Evolutionary conservation across 2,329 filamentous ascomycete species (phyloP), one percentile per base, ranked within the genome.

Genomic region (Colletotrichum phormii): DNA sequence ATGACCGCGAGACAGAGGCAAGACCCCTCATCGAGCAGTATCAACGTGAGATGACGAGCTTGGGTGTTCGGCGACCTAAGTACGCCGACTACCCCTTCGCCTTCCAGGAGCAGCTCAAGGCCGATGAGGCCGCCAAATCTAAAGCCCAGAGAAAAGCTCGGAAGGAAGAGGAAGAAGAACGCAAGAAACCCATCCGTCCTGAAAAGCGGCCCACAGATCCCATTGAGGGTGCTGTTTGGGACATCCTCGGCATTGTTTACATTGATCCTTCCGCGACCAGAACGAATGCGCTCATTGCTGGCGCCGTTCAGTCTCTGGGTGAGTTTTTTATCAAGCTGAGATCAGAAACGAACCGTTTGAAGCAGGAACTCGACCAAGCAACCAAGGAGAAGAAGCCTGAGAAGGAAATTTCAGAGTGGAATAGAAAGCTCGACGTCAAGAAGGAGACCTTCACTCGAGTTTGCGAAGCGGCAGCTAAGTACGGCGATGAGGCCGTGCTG

Each of bases 401-500:
- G 22, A 68, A 78, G 12, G 80, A 82, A 7, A 71, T 85, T 35
- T 76, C 79, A 4, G 81, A 78, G 55, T 77, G 87, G 18, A 86
- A 84, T 74, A 79, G 81, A 8, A 81, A 82, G 9, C 82, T 86
- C 6, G 83, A 84, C 3, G 77, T 80, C 64, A 86, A 86, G 75
- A 85, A 87, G 71, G 84, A 88, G 51, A 82, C 85, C 5, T 81
- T 91, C 5, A 86, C 84, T 74, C 80, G 84, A 64, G 86, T 88
- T 2, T 82, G 91, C 59, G 86, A 90, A 74, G 85, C 87, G 12
- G 88, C 88, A 1, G 84, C 89, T 64, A 83, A 86, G 29, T 86
- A 86, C 79, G 89, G 89, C 13, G 88, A 90, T 77, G 84, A 85
- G 57, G 84, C 85, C 26, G 87, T 90, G 15, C 79, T 91, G 51